phyloP scores from a whole-genome alignment of 352 stramenopile species.

The Plasmopara muralis region DNA sequence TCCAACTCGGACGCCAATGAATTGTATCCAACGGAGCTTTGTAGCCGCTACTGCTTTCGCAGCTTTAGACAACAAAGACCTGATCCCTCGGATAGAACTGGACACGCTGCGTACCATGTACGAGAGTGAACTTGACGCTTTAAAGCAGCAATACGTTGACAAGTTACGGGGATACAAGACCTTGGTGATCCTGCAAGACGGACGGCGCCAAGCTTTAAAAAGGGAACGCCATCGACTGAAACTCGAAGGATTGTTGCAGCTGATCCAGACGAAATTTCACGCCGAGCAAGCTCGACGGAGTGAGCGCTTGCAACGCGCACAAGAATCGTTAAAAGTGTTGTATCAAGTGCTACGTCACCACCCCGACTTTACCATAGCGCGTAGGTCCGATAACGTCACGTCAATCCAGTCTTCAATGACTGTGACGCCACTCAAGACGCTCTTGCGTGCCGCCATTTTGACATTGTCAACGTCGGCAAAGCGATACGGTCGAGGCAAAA shows the following conservation, averaged over 20 bases:
- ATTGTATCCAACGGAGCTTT: conserved; percentile 10
- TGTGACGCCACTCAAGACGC: conserved; percentile 36
- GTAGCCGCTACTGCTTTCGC: background rate
- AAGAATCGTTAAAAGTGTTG: conserved; percentile 57
- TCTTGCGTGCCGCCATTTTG: conserved; percentile 53
- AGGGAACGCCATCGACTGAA: conserved; percentile 52
- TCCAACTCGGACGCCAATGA: conserved; percentile 18
- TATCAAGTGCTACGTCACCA: conserved; percentile 38
- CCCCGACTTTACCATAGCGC: background rate
- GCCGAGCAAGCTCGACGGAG: conserved; percentile 44
- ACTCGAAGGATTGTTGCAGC: conserved; percentile 49
- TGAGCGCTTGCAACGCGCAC: conserved; percentile 41
- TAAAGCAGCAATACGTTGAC: conserved; percentile 57
- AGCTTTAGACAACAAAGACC: background rate
- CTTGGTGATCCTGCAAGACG: conserved; percentile 66
- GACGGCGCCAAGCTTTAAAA: conserved; percentile 45
- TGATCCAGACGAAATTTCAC: conserved; percentile 60
- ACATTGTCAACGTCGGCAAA: conserved; percentile 57
- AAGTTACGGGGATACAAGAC: conserved; percentile 63
- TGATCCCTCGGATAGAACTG: conserved; percentile 30
- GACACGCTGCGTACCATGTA: conserved; percentile 32
- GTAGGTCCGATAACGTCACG: background rate
- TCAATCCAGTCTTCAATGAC: conserved; percentile 19
- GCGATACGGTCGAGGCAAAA: conserved; percentile 30
- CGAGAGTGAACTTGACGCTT: conserved; percentile 32